Conservation (phyloP, 2,329 filamentous ascomycete genomes). For the Fusarium equiseti region DNA sequence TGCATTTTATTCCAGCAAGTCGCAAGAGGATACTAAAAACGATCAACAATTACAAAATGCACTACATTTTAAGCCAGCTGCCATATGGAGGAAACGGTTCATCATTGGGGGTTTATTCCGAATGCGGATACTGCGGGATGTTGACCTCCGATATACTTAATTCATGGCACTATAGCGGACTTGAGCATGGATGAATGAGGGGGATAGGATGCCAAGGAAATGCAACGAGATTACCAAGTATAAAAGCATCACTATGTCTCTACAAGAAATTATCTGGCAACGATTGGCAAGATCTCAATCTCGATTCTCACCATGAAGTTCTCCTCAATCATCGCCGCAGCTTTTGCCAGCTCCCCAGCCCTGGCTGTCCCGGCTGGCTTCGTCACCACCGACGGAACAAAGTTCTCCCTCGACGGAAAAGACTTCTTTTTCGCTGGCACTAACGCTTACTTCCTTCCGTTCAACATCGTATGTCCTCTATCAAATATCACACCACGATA, state of each 20-base stretch:
- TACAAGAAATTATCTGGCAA: background rate
- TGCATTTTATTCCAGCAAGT: background rate
- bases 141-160: conserved; percentile 35
- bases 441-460: conserved; percentile 69
- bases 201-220: background rate
- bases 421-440: conserved; percentile 69
- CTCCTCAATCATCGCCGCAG: conserved; percentile 10
- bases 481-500: background rate
- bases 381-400: conserved; percentile 61
- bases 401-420: conserved; percentile 66
- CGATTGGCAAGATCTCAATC: background rate
- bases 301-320: conserved; percentile 24
- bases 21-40: background rate
- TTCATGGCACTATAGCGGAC: conserved; percentile 12
- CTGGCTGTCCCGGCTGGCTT: conserved; percentile 54
- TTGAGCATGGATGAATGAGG: conserved; percentile 4
- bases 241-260: conserved; percentile 10
- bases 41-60: background rate
- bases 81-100: background rate
- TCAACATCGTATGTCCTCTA: conserved; percentile 59
- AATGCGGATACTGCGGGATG: conserved; percentile 30
- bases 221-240: background rate
- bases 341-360: conserved; percentile 8
- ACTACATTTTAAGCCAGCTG: background rate
- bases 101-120: conserved; percentile 10